Evolutionary conservation across 73 alveolate species (phyloP), one percentile per base, ranked within the genome.

Genomic region (Effrenium voratum): DNA sequence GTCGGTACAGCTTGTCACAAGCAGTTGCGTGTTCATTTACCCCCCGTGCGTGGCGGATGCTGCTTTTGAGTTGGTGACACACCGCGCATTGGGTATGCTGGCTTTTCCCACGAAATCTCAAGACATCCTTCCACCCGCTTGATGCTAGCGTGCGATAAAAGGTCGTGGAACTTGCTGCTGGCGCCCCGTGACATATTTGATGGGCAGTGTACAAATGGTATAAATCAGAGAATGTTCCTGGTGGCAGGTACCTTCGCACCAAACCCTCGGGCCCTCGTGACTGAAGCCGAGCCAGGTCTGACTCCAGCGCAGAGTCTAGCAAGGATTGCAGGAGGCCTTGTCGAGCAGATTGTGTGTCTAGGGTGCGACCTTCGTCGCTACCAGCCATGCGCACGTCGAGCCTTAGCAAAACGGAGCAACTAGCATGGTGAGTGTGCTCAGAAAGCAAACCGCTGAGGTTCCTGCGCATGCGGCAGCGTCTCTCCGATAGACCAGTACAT

Each of bases 211-310:
- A 77, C 26, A 77, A 28, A 44, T 77, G 88, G 46, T 43, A 77
- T 40, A 77, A 16, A 28, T 77, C 88, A 22, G 88, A 32, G 63
- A 38, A 43, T 5, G 0, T 40, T 16, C 88, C 88, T 2, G 88
- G 88, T 43, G 88, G 88, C 12, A 77, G 88, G 46, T 77, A 77
- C 66, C 88, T 13, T 30, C 88, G 32, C 12, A 77, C 40, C 88
- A 77, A 30, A 19, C 41, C 63, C 43, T 38, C 13, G 24, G 83
- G 83, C 49, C 83, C 83, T 50, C 32, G 36, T 13, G 24, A 5
- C 6, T 34, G 36, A 32, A 38, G 52, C 28, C 30, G 32, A 6
- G 83, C 50, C 46, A 72, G 13, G 36, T 72, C 83, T 8, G 83
- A 12, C 30, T 72, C 83, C 52, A 72, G 36, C 32, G 83, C 13